Conservation (phyloP, 345 rosid genomes). For the Isatis tinctoria region DNA sequence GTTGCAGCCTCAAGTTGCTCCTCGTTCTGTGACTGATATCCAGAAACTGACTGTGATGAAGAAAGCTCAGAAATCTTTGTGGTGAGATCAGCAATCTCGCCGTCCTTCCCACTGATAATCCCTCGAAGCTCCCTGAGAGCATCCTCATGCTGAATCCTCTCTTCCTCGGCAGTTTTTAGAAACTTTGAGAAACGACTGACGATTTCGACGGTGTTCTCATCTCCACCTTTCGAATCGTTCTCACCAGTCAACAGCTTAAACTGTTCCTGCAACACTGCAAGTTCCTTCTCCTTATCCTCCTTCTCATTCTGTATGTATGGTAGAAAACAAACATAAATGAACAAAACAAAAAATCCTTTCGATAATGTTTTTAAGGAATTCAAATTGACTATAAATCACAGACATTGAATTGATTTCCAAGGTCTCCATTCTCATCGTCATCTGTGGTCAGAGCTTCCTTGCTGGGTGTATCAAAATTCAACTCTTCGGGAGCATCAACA, state of each 20-base stretch:
- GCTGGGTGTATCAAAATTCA: constrained; percentile 44
- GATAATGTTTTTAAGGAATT: neutral
- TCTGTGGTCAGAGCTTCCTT: constrained; percentile 43
- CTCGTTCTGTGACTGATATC: constrained; percentile 21
- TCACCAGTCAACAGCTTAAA: constrained; percentile 38
- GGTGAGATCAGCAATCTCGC: constrained; percentile 59
- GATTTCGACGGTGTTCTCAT: constrained; percentile 35
- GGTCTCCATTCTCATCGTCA: constrained; percentile 33
- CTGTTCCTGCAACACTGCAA: constrained; percentile 40
- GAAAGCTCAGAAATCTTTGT: constrained; percentile 45
- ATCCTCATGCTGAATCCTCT: constrained; percentile 40
- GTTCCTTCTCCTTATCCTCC: constrained; percentile 41
- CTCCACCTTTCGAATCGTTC: constrained; percentile 20
- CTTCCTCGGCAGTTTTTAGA: constrained; percentile 41
- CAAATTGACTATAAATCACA: neutral
- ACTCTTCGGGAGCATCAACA: constrained; percentile 79
- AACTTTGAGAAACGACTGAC: constrained; percentile 46
- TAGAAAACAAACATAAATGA: constrained; percentile 11
- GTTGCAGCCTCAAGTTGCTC: constrained; percentile 47
- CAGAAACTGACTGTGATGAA: constrained; percentile 21
- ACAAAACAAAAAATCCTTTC: neutral
- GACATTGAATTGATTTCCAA: constrained; percentile 39
- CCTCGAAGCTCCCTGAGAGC: constrained; percentile 39
- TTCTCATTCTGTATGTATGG: constrained; percentile 55
- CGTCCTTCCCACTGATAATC: constrained; percentile 40